Conservation (phyloP, 1,284 basidiomycete species). For the Leccinum pachyderme region DNA sequence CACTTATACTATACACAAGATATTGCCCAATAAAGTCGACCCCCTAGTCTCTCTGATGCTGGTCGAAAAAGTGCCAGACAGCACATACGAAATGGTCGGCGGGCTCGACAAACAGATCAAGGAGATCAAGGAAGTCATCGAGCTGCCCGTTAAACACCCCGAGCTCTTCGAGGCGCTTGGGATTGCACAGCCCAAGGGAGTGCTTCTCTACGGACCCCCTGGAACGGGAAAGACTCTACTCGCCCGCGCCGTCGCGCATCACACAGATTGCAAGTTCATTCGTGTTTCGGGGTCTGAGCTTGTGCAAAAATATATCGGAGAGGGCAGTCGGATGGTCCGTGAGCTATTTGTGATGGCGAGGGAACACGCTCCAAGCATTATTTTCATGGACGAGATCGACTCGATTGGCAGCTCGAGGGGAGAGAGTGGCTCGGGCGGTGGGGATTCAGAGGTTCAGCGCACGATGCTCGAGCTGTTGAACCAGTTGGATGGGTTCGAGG, state of each 20-base stretch:
- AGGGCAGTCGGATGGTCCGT: constrained; percentile 94
- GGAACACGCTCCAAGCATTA: constrained; percentile 98
- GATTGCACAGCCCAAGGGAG: constrained; percentile 97
- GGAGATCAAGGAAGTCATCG: constrained; percentile 99
- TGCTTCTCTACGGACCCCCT: constrained; percentile 93
- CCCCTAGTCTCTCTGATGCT: constrained; percentile 97
- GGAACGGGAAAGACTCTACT: constrained; percentile 96
- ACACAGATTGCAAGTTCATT: constrained; percentile 98
- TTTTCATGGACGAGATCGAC: constrained; percentile 99
- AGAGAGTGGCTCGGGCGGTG: constrained; percentile 84
- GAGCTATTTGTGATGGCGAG: constrained; percentile 99
- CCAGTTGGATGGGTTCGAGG: constrained; percentile 97
- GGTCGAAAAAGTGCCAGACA: constrained; percentile 99
- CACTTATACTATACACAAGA: constrained; percentile 92
- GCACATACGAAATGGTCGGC: constrained; percentile 99
- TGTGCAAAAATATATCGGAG: constrained; percentile 99
- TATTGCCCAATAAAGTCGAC: constrained; percentile 94
- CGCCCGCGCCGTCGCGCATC: constrained; percentile 93
- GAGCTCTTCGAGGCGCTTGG: constrained; percentile 96
- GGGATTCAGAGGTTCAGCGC: constrained; percentile 96
- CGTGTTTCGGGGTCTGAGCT: constrained; percentile 94
- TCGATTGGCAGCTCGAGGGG: constrained; percentile 95
- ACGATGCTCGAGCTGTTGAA: constrained; percentile 98
- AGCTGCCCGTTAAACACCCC: constrained; percentile 96
- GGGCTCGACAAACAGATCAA: constrained; percentile 99